phyloP scores from a whole-genome alignment of 2,329 filamentous ascomycete species.

The Endoconidiophora polonica region DNA sequence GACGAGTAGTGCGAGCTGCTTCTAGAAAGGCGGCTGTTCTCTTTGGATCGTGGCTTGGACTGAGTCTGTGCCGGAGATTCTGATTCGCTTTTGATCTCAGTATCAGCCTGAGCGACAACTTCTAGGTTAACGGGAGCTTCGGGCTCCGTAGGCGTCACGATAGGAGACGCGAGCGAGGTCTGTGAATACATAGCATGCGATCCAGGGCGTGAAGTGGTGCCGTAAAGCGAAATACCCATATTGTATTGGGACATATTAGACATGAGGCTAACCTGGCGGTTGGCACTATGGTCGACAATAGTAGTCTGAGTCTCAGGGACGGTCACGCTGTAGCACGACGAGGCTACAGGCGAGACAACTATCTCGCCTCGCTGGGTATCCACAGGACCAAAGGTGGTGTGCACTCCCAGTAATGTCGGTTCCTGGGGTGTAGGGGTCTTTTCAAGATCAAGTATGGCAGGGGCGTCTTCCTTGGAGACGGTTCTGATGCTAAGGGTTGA shows the following conservation, averaged over 20 bases:
- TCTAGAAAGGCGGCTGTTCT: slow-evolving; percentile 9
- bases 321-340: slow-evolving; percentile 12
- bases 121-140: neutral
- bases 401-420: neutral
- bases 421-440: neutral
- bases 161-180: neutral
- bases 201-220: slow-evolving; percentile 5
- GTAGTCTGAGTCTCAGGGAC: slow-evolving; percentile 13
- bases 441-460: neutral
- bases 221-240: slow-evolving; percentile 7
- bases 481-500: slow-evolving; percentile 6
- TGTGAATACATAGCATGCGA: slow-evolving; percentile 7
- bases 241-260: slow-evolving; percentile 13
- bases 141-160: neutral
- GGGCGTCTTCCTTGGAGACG: neutral
- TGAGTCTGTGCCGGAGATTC: neutral
- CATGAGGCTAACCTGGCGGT: slow-evolving; percentile 12
- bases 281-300: slow-evolving; percentile 5
- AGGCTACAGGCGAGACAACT: slow-evolving; percentile 10
- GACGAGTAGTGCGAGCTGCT: slow-evolving; percentile 11
- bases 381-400: neutral
- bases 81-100: neutral
- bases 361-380: slow-evolving; percentile 3
- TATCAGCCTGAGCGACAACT: neutral
- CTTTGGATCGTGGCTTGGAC: neutral